Evolutionary conservation across 2,329 filamentous ascomycete genomes (phyloP).

Genomic region (Trichoderma asperellum): DNA sequence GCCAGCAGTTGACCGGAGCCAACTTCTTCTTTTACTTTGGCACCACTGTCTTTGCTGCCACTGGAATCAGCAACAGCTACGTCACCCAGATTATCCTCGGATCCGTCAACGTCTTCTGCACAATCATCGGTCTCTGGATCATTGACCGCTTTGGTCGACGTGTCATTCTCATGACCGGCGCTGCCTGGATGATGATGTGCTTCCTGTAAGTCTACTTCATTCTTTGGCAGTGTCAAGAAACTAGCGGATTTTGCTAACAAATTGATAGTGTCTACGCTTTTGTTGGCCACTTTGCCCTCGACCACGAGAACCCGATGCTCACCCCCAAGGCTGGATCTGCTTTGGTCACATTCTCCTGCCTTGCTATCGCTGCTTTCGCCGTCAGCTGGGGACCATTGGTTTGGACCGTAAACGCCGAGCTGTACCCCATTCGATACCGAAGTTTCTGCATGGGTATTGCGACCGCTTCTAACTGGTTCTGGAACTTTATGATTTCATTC

Average conservation of each 20-base stretch:
- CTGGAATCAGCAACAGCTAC: constrained; percentile 26
- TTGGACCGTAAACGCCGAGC: constrained; percentile 19
- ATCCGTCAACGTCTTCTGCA: constrained; percentile 22
- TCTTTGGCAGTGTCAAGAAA: background rate
- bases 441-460: constrained; percentile 22
- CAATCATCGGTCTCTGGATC: constrained; percentile 18
- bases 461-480: constrained; percentile 24
- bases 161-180: constrained; percentile 11
- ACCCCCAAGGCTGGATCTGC: constrained; percentile 26
- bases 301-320: constrained; percentile 18
- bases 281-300: constrained; percentile 22
- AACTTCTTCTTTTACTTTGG: constrained; percentile 28
- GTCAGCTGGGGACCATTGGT: constrained; percentile 21
- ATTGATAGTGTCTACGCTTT: constrained; percentile 16
- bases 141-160: constrained; percentile 18
- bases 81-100: constrained; percentile 20
- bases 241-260: background rate
- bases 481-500: constrained; percentile 27
- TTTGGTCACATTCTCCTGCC: constrained; percentile 19
- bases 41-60: constrained; percentile 18
- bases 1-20: constrained; percentile 21
- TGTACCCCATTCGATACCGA: constrained; percentile 21
- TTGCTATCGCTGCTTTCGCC: constrained; percentile 21
- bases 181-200: constrained; percentile 23
- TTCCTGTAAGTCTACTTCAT: constrained; percentile 8